Percentiles rank a stretch among this genome's conserved stretches.
phyloP scores from a whole-genome alignment of 306 rosid species.

The Castanea crenata region DNA sequence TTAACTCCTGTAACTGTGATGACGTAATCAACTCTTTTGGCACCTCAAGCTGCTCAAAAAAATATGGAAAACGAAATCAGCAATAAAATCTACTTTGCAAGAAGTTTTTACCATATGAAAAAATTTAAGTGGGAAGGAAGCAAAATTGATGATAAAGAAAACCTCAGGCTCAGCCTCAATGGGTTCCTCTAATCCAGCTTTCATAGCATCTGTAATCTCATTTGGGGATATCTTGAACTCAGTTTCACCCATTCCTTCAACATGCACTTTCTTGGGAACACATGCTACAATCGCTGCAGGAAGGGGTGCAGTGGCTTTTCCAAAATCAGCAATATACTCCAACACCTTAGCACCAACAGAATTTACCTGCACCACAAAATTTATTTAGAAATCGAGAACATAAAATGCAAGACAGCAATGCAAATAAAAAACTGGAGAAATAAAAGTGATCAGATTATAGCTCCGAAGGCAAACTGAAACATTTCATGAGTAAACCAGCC shows the following conservation, averaged over 20 bases:
- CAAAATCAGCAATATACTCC: conserved; percentile 86
- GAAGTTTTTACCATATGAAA: neutral
- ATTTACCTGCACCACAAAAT: conserved; percentile 62
- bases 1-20: conserved; percentile 65
- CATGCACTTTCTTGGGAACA: conserved; percentile 83
- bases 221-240: conserved; percentile 79
- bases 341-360: conserved; percentile 83
- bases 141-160: conserved; percentile 21
- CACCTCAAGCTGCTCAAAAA: conserved; percentile 77
- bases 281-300: conserved; percentile 99
- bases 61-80: conserved; percentile 23
- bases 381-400: neutral
- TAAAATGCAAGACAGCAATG: neutral
- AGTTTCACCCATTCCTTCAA: conserved; percentile 85
- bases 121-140: neutral
- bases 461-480: neutral
- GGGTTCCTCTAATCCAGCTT: conserved; percentile 75
- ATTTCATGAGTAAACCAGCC: neutral
- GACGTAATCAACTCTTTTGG: conserved; percentile 83
- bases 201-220: conserved; percentile 83
- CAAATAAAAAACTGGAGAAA: neutral
- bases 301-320: conserved; percentile 84
- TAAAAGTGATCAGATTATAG: neutral
- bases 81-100: neutral
- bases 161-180: conserved; percentile 99